Evolutionary conservation across 331 rosid genomes (phyloP).

Genomic region (Erythrophleum ivorense): DNA sequence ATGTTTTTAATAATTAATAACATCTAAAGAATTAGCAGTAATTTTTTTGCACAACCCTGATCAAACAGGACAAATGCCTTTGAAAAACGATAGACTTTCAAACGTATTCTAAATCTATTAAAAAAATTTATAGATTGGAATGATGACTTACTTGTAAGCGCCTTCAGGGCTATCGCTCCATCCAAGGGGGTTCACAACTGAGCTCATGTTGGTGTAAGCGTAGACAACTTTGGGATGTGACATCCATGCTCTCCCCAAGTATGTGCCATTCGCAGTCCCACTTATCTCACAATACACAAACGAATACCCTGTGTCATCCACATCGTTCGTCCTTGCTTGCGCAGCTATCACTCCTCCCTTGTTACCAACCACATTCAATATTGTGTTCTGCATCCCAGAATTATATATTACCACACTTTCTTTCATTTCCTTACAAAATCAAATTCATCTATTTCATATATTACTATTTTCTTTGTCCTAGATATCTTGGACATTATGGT

Average conservation of each 20-base stretch:
- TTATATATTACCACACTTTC: too few relatives aligned
- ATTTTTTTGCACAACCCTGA: too few relatives aligned
- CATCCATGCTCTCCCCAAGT: conserved; percentile 62
- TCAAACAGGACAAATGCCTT: too few relatives aligned
- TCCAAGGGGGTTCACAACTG: conserved; percentile 36
- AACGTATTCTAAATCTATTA: too few relatives aligned
- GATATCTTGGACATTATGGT: too few relatives aligned
- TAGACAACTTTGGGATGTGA: conserved; percentile 41
- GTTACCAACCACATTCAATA: conserved; percentile 32
- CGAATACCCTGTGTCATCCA: conserved; percentile 42
- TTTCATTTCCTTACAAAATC: too few relatives aligned
- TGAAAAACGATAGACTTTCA: too few relatives aligned
- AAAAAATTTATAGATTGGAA: neutral
- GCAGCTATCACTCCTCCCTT: conserved; percentile 45
- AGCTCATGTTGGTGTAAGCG: conserved; percentile 44
- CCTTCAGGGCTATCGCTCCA: conserved; percentile 43
- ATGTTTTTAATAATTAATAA: too few relatives aligned
- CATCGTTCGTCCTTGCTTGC: conserved; percentile 36
- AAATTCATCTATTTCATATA: too few relatives aligned
- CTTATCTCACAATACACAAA: conserved; percentile 51
- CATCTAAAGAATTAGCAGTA: too few relatives aligned
- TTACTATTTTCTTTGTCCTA: too few relatives aligned
- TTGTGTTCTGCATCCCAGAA: conserved; percentile 40
- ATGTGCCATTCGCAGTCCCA: conserved; percentile 44
- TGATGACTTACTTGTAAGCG: conserved; percentile 28